Conservation (phyloP, 2,329 filamentous ascomycete species). For the Acrocalymma vagum region DNA sequence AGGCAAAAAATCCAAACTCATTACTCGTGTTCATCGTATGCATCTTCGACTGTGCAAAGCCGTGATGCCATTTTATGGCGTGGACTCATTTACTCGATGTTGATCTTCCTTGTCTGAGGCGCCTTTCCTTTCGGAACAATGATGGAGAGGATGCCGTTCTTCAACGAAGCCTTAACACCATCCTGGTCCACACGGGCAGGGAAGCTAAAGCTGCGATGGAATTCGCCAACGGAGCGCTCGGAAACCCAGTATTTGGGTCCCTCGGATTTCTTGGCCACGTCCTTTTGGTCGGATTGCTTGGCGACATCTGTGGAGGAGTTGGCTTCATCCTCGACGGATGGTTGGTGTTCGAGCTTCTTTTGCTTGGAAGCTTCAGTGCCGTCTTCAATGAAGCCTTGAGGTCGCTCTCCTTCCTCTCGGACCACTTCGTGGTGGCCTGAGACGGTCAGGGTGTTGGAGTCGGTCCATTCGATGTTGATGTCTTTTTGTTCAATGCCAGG, state of each 20-base stretch:
- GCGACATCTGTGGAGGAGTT: slow-evolving; percentile 32
- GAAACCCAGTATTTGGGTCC: slow-evolving; percentile 73
- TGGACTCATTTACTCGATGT: slow-evolving; percentile 60
- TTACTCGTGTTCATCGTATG: too few relatives aligned
- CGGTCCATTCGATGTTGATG: slow-evolving; percentile 80
- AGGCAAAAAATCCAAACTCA: too few relatives aligned
- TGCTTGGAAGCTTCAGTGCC: slow-evolving; percentile 21
- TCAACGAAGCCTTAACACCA: slow-evolving; percentile 67
- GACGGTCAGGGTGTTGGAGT: slow-evolving; percentile 76
- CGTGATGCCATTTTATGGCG: too few relatives aligned
- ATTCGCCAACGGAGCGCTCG: slow-evolving; percentile 67
- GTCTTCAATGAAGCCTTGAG: slow-evolving; percentile 58
- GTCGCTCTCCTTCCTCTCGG: slow-evolving; percentile 64
- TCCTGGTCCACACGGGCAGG: slow-evolving; percentile 67
- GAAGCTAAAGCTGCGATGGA: slow-evolving; percentile 68
- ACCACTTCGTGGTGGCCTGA: slow-evolving; percentile 73
- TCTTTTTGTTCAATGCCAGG: slow-evolving; percentile 78
- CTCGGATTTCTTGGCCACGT: slow-evolving; percentile 49
- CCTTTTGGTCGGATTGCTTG: slow-evolving; percentile 44
- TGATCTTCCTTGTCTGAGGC: slow-evolving; percentile 61
- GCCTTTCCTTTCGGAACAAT: slow-evolving; percentile 64
- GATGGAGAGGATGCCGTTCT: slow-evolving; percentile 67
- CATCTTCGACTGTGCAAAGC: too few relatives aligned
- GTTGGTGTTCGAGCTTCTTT: slow-evolving; percentile 47
- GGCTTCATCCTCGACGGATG: slow-evolving; percentile 72